Evolutionary conservation across 2,329 filamentous ascomycete species (phyloP).

Genomic region (Colletotrichum destructivum): DNA sequence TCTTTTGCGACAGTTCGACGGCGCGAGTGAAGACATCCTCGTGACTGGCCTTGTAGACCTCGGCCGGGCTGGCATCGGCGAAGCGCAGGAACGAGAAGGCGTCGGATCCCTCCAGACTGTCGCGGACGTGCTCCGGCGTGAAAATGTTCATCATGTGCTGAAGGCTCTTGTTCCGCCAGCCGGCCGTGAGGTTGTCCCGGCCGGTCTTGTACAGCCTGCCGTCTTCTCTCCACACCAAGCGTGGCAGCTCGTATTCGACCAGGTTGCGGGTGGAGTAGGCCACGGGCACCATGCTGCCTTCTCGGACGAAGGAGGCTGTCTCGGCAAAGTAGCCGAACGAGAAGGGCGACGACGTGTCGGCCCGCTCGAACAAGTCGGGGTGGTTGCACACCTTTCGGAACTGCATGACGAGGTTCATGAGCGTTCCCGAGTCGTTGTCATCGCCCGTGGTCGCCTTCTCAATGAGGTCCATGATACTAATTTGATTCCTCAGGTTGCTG

Average conservation of each 20-base stretch:
- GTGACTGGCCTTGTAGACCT: slow-evolving; percentile 80
- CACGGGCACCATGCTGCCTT: slow-evolving; percentile 84
- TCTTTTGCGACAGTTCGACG: slow-evolving; percentile 68
- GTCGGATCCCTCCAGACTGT: slow-evolving; percentile 72
- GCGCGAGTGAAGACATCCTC: slow-evolving; percentile 82
- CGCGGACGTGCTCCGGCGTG: slow-evolving; percentile 82
- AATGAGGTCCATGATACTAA: slow-evolving; percentile 98
- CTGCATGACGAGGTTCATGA: slow-evolving; percentile 99
- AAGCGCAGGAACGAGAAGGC: slow-evolving; percentile 94
- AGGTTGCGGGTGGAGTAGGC: slow-evolving; percentile 89
- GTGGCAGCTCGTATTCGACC: slow-evolving; percentile 88
- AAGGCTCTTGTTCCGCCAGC: slow-evolving; percentile 85
- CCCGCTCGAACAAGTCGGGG: slow-evolving; percentile 95
- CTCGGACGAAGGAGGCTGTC: slow-evolving; percentile 93
- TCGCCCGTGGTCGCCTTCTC: slow-evolving; percentile 96
- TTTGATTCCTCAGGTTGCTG: slow-evolving; percentile 92
- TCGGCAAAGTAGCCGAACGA: slow-evolving; percentile 91
- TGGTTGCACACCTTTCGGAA: slow-evolving; percentile 99
- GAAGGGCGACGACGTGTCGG: slow-evolving; percentile 90
- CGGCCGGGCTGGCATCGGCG: slow-evolving; percentile 80
- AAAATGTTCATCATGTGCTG: slow-evolving; percentile 92
- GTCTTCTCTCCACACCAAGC: slow-evolving; percentile 84
- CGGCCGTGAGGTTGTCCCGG: slow-evolving; percentile 79
- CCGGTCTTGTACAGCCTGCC: slow-evolving; percentile 84
- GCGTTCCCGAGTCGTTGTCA: slow-evolving; percentile 92